These are phyloP conservation scores for Russula sp. DNA, from an alignment of 768 basidiomycete genomes.

Conservation along the genomic window DNA sequence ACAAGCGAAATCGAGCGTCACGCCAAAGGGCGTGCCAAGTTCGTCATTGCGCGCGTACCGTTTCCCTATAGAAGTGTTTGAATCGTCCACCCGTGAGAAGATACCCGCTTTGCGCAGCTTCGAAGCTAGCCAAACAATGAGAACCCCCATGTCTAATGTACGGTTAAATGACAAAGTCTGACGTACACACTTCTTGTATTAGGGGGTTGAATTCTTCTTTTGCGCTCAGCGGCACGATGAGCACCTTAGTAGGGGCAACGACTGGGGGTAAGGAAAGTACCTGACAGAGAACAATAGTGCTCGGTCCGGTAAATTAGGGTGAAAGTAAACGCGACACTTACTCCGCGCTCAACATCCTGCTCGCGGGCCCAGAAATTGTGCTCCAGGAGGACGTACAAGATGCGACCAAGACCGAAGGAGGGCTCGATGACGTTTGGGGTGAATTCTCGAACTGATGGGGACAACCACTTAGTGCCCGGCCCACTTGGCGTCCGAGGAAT, in stretches of 20 bases:
- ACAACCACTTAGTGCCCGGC: slow-evolving; percentile 25
- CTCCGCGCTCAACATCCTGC: slow-evolving; percentile 84
- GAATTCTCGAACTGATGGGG: slow-evolving; percentile 75
- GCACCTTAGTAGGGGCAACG: slow-evolving; percentile 93
- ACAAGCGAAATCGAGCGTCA: slow-evolving; percentile 95
- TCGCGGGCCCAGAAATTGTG: slow-evolving; percentile 96
- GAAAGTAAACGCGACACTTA: slow-evolving; percentile 37
- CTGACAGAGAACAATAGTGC: slow-evolving; percentile 34
- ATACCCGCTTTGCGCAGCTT: slow-evolving; percentile 86
- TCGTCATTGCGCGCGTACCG: slow-evolving; percentile 98
- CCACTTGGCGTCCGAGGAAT: neutral
- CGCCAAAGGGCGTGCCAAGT: slow-evolving; percentile 93
- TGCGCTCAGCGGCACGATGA: slow-evolving; percentile 90
- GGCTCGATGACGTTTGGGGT: slow-evolving; percentile 98
- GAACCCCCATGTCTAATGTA: slow-evolving; percentile 6
- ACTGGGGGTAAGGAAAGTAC: slow-evolving; percentile 85
- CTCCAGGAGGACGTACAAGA: slow-evolving; percentile 89
- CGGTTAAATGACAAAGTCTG: slow-evolving; percentile 16
- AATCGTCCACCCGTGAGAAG: slow-evolving; percentile 93
- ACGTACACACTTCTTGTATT: slow-evolving; percentile 83
- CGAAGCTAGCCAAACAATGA: slow-evolving; percentile 47
- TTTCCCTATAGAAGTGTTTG: slow-evolving; percentile 90
- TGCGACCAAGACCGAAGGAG: slow-evolving; percentile 95
- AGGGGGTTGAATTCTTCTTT: slow-evolving; percentile 80
- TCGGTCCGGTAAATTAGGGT: slow-evolving; percentile 9